Evolutionary conservation across 192 early-diverging fungal species (phyloP), one percentile per base, ranked within the genome.

Genomic region (Coemansia brasiliensis): DNA sequence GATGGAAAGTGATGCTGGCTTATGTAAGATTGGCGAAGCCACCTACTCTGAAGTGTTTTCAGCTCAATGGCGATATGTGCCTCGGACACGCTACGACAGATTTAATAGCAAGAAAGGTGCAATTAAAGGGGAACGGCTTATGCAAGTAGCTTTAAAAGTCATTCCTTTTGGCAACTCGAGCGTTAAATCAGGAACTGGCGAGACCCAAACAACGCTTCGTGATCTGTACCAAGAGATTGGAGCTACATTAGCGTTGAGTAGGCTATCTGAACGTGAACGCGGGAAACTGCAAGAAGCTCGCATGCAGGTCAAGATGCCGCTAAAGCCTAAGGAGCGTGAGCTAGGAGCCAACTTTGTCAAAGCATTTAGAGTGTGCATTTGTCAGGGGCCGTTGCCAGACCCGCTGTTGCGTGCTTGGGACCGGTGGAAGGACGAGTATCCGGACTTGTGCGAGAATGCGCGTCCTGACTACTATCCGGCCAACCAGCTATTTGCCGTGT

Each of bases 21-120:
- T 80, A 26, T 69, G 72, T 46, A 93, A 95, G 72, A 83, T 95
- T 42, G 92, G 89, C 29, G 93, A 95, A 55, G 90, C 93, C 3
- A 90, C 87, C 2, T 95, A 87, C 55, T 88, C 90, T 3, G 91
- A 94, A 59, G 93, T 94, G 1, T 95, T 85, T 59, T 64, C 80
- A 16, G 59, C 69, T 25, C 78, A 75, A 24, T 75, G 78, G 73
- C 63, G 68, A 13, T 74, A 74, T 29, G 63, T 74, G 24, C 68
- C 71, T 0, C 39, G 64, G 15, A 75, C 72, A 3, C 62, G 78
- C 17, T 80, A 74, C 48, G 73, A 75, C 67, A 66, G 63, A 38
- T 69, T 72, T 60, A 67, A 70, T 57, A 67, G 67, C 61, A 59
- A 69, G 53, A 65, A 58, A 43, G 59, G 59, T 52, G 41, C 66